phyloP scores from a whole-genome alignment of 2,329 filamentous ascomycete genomes.

The Pyricularia grisea region DNA sequence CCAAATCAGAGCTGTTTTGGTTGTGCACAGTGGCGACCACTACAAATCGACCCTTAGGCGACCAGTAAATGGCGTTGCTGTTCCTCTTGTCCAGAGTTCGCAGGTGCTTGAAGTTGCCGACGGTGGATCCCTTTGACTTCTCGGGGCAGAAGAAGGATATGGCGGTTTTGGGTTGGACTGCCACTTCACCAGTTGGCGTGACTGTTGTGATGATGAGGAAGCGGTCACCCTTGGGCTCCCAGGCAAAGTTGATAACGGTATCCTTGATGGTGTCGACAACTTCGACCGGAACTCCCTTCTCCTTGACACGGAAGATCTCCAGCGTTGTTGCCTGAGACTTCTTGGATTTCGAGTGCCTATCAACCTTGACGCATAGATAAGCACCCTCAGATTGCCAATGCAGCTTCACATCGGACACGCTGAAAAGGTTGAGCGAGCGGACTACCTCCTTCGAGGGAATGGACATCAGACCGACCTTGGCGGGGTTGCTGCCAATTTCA shows the following conservation, averaged over 20 bases:
- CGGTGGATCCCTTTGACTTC: constrained; percentile 70
- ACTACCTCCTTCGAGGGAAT: constrained; percentile 92
- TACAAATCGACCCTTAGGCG: constrained; percentile 88
- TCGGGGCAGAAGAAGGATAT: constrained; percentile 97
- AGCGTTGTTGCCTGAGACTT: constrained; percentile 95
- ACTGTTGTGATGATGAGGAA: constrained; percentile 96
- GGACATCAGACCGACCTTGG: constrained; percentile 94
- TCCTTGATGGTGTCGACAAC: constrained; percentile 97
- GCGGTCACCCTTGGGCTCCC: constrained; percentile 96
- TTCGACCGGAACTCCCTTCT: constrained; percentile 97
- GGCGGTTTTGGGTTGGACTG: constrained; percentile 84
- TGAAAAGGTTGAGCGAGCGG: constrained; percentile 93
- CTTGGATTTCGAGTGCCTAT: constrained; percentile 97
- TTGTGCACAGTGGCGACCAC: constrained; percentile 89
- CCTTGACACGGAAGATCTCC: constrained; percentile 93
- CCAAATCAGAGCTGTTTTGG: constrained; percentile 86
- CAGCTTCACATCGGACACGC: constrained; percentile 92
- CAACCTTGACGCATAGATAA: constrained; percentile 97
- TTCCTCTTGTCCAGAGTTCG: constrained; percentile 98
- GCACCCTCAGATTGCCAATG: constrained; percentile 96
- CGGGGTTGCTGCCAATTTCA: constrained; percentile 94
- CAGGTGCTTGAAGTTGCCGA: constrained; percentile 94
- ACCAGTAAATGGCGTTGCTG: constrained; percentile 99
- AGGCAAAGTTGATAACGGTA: constrained; percentile 98
- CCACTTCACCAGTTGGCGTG: constrained; percentile 68